Conservation (phyloP, 306 rosid genomes). For the Quercus variabilis region DNA sequence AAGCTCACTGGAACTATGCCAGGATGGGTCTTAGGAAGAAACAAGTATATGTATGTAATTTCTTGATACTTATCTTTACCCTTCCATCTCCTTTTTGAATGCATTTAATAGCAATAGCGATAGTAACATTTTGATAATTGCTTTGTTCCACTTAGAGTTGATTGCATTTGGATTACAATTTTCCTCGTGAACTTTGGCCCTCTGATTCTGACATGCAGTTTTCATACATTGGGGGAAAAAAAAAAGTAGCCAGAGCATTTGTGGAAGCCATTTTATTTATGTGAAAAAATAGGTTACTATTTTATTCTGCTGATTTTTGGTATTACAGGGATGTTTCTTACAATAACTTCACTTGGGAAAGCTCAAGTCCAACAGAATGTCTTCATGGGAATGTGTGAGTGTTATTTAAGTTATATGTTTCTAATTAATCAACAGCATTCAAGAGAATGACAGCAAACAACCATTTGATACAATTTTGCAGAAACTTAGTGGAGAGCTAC, state of each 20-base stretch:
- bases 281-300: no score
- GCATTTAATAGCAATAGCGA: not conserved
- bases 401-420: slow-evolving; percentile 9
- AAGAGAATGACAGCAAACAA: slow-evolving; percentile 5
- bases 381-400: slow-evolving; percentile 76
- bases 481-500: slow-evolving; percentile 85
- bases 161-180: not conserved
- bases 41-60: slow-evolving; percentile 51
- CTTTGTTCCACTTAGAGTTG: not conserved
- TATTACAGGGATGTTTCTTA: slow-evolving; percentile 74
- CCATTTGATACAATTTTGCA: slow-evolving; percentile 37
- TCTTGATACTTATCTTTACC: slow-evolving; percentile 3
- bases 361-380: slow-evolving; percentile 66
- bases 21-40: slow-evolving; percentile 51
- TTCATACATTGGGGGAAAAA: not conserved
- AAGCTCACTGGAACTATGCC: slow-evolving; percentile 72
- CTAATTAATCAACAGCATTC: not conserved
- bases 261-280: not conserved
- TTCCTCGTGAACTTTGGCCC: slow-evolving; percentile 3
- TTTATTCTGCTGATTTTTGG: slow-evolving; percentile 17
- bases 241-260: not conserved
- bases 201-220: slow-evolving; percentile 8
- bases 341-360: slow-evolving; percentile 79
- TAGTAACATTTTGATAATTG: not conserved
- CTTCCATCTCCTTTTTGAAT: slow-evolving; percentile 6